phyloP scores from a whole-genome alignment of 805 yeast genomes.

The Yamadazyma tumulicola region DNA sequence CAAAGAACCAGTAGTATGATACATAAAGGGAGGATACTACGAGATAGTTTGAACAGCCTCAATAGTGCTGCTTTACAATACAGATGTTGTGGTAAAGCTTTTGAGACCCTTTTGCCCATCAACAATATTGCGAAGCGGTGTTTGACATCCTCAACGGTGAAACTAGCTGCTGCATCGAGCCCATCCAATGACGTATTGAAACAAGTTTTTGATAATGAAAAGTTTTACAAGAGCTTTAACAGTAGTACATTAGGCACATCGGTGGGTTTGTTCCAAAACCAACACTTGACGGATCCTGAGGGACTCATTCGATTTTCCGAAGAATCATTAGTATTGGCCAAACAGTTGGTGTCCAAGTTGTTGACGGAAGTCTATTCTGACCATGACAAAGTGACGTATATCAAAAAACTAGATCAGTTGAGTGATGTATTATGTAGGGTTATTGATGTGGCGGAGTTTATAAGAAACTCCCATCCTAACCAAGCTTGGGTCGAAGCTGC shows the following conservation, averaged over 20 bases:
- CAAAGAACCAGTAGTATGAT: too few relatives aligned
- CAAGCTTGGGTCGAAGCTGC: constrained; percentile 71
- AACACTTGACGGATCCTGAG: constrained; percentile 61
- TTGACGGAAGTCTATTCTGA: constrained; percentile 37
- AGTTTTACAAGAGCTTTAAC: constrained; percentile 53
- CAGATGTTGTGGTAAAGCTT: too few relatives aligned
- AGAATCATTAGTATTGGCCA: constrained; percentile 63
- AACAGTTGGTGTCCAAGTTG: constrained; percentile 56
- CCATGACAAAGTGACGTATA: constrained; percentile 45
- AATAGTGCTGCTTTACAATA: too few relatives aligned
- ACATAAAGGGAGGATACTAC: too few relatives aligned
- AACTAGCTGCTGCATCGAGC: neutral
- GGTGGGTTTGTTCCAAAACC: constrained; percentile 71
- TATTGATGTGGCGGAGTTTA: constrained; percentile 89
- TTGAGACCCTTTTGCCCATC: too few relatives aligned
- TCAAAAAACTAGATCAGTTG: constrained; percentile 71
- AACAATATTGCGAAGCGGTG: too few relatives aligned
- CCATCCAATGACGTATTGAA: constrained; percentile 21
- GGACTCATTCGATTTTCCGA: constrained; percentile 69
- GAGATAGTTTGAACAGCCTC: too few relatives aligned
- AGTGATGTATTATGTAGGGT: constrained; percentile 89
- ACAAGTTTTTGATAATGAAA: constrained; percentile 58
- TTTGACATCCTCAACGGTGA: too few relatives aligned
- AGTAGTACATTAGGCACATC: neutral
- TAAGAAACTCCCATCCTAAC: constrained; percentile 84